Percentiles rank a stretch among this genome's conserved stretches.
These are phyloP conservation scores for Lathyrus oleraceus DNA, from an alignment of 306 rosid genomes.

Conservation along the genomic window DNA sequence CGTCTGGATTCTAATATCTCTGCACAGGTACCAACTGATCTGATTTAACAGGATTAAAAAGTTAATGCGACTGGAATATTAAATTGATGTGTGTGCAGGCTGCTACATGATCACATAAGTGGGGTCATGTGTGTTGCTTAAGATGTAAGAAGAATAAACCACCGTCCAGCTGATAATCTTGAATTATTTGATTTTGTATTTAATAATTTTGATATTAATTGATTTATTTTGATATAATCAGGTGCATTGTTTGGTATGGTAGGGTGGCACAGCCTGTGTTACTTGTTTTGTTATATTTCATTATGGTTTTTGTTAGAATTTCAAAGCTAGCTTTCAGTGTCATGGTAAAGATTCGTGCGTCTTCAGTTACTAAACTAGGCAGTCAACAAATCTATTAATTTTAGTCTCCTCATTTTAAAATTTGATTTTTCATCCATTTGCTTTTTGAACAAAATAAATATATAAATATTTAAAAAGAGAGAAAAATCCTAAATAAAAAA, in stretches of 20 bases:
- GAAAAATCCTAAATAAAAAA: too few species aligned
- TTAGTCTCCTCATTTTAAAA: too few species aligned
- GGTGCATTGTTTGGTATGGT: constrained; percentile 43
- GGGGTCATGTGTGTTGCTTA: constrained; percentile 47
- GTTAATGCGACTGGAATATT: background rate
- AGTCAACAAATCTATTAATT: too few species aligned
- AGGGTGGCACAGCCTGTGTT: constrained; percentile 34
- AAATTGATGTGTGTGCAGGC: constrained; percentile 33
- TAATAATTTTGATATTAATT: constrained; percentile 26
- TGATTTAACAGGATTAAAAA: background rate
- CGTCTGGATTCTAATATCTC: too few species aligned
- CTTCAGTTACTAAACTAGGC: too few species aligned
- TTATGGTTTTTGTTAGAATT: background rate
- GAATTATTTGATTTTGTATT: constrained; percentile 3
- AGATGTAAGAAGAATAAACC: constrained; percentile 49
- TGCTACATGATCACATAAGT: constrained; percentile 41
- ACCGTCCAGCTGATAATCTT: constrained; percentile 44
- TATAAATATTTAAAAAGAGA: too few species aligned
- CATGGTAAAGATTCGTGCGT: constrained; percentile 29
- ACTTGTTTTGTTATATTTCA: constrained; percentile 28
- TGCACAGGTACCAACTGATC: too few species aligned
- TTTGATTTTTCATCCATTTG: too few species aligned
- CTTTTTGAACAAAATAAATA: too few species aligned
- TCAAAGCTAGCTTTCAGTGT: background rate
- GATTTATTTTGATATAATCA: constrained; percentile 28